A percentile compares a stretch with the other conserved stretches of the same genome.
phyloP scores from a whole-genome alignment of 164 flowering plant species.

The Dillenia suffruticosa region DNA sequence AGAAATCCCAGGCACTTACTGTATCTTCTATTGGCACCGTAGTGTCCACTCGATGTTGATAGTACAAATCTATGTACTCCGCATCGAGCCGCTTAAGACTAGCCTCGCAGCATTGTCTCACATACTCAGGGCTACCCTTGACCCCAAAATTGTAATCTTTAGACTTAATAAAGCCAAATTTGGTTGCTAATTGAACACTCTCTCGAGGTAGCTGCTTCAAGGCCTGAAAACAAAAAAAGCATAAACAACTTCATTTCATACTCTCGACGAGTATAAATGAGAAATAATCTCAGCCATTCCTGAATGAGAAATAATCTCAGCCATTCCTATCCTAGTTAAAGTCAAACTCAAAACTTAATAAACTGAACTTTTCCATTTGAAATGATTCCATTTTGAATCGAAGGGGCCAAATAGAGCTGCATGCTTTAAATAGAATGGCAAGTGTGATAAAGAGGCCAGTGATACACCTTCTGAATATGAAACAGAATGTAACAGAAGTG shows the following conservation, averaged over 20 bases:
- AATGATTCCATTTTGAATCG: too few relatives aligned
- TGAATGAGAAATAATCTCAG: too few relatives aligned
- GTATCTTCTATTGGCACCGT: constrained; percentile 21
- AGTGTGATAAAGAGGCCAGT: too few relatives aligned
- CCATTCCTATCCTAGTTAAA: too few relatives aligned
- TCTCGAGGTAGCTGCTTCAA: constrained; percentile 18
- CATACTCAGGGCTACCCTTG: constrained; percentile 16
- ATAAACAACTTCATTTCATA: background rate
- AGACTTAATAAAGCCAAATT: constrained; percentile 9
- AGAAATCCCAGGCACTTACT: background rate
- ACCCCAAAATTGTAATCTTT: background rate
- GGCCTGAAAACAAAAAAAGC: constrained; percentile 5
- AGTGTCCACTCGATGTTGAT: constrained; percentile 20
- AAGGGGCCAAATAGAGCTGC: too few relatives aligned
- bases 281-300: too few relatives aligned
- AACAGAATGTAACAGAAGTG: too few relatives aligned
- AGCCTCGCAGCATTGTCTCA: constrained; percentile 16
- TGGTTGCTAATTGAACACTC: constrained; percentile 15
- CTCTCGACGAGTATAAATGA: too few relatives aligned
- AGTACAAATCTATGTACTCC: constrained; percentile 22
- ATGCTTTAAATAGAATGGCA: too few relatives aligned
- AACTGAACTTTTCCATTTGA: too few relatives aligned
- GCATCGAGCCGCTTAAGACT: constrained; percentile 16
- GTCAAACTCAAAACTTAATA: too few relatives aligned
- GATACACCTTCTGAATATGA: too few relatives aligned